Conservation (phyloP, 2,329 filamentous ascomycete genomes). For the Mollisiaceae sp. region DNA sequence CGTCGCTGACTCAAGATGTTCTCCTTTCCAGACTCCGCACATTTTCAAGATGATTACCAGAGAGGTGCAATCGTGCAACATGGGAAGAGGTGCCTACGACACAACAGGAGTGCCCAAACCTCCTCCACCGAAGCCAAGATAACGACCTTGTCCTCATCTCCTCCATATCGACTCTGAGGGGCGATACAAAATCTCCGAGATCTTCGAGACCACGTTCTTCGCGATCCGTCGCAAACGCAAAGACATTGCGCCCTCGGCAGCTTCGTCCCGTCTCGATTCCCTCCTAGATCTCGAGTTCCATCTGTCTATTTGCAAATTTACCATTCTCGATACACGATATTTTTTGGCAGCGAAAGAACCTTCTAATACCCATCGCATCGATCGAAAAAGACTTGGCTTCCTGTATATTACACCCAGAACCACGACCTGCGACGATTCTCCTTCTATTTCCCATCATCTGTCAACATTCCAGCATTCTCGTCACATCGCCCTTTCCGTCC, state of each 20-base stretch:
- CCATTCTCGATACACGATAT: slow-evolving; percentile 28
- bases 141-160: slow-evolving; percentile 24
- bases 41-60: slow-evolving; percentile 37
- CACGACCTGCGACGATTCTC: slow-evolving; percentile 40
- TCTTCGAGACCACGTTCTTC: slow-evolving; percentile 18
- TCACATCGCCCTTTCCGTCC: neutral
- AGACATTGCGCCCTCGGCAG: slow-evolving; percentile 16
- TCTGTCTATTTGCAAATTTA: slow-evolving; percentile 5
- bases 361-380: slow-evolving; percentile 31
- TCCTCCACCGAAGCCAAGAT: slow-evolving; percentile 43
- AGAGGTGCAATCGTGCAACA: slow-evolving; percentile 46
- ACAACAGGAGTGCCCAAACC: slow-evolving; percentile 57
- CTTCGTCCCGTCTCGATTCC: slow-evolving; percentile 15
- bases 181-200: slow-evolving; percentile 19
- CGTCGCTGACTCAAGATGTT: slow-evolving; percentile 25
- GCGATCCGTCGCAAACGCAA: slow-evolving; percentile 25
- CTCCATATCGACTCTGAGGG: slow-evolving; percentile 17
- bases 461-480: slow-evolving; percentile 29
- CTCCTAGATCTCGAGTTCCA: neutral
- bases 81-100: slow-evolving; percentile 59
- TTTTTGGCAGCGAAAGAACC: slow-evolving; percentile 25
- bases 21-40: slow-evolving; percentile 21
- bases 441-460: slow-evolving; percentile 24
- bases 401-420: slow-evolving; percentile 34
- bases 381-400: slow-evolving; percentile 7